These are phyloP conservation scores for Trichoderma sp. DNA, from an alignment of 2,329 filamentous ascomycete species.

Conservation along the genomic window DNA sequence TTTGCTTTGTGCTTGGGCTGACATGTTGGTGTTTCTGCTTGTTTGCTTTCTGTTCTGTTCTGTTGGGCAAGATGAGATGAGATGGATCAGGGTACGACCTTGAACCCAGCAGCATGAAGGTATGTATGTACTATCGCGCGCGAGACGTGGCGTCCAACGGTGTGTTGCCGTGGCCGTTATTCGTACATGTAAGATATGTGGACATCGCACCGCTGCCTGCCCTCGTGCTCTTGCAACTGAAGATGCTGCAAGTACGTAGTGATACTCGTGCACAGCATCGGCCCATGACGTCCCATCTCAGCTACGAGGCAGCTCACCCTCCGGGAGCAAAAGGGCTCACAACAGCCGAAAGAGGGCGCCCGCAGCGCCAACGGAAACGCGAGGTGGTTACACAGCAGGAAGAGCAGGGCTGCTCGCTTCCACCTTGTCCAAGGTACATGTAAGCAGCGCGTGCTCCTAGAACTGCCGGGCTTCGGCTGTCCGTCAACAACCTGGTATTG, in stretches of 20 bases:
- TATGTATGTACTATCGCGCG: too few relatives aligned
- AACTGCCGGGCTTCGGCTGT: constrained; percentile 23
- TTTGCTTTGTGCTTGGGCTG: constrained; percentile 15
- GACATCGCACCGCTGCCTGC: background rate
- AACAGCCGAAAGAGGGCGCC: constrained; percentile 12
- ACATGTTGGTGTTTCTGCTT: too few relatives aligned
- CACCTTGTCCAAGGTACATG: background rate
- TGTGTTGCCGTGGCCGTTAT: too few relatives aligned
- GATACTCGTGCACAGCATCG: background rate
- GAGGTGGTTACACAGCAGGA: constrained; percentile 15
- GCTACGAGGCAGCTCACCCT: background rate
- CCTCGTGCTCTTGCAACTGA: background rate
- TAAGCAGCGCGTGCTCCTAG: background rate
- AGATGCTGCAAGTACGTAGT: background rate
- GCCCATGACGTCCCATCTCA: constrained; percentile 8
- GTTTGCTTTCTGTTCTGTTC: too few relatives aligned
- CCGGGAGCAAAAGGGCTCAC: constrained; percentile 10
- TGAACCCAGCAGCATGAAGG: background rate
- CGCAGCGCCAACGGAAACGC: constrained; percentile 2
- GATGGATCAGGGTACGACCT: background rate
- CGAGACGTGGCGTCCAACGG: too few relatives aligned
- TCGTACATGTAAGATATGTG: background rate
- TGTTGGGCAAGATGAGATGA: too few relatives aligned
- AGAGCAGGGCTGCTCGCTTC: constrained; percentile 13
- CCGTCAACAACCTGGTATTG: background rate